Base-by-base conservation (phyloP, 2,329 filamentous ascomycete species). In the Talaromyces marneffei region DNA sequence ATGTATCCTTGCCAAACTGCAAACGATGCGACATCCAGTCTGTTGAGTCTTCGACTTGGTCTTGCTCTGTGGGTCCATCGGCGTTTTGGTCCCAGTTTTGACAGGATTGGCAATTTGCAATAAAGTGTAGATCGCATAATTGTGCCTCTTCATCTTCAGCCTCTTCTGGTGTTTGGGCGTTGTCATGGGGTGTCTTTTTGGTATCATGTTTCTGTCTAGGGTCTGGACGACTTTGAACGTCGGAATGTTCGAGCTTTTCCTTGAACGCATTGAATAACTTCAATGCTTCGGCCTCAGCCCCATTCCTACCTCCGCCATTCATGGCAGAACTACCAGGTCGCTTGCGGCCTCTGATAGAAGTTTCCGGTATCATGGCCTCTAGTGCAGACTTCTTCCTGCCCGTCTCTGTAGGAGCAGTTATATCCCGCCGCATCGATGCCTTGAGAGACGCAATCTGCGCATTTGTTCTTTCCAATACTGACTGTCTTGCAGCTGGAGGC, bases 51-150 rank as follows among this genome's bases (percentile, higher is more conserved):
- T 75, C 71, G 20, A 79, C 79, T 44, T 62, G 55, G 16, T 80
- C 78, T 2, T 77, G 76, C 54, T 85, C 85, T 62, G 85, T 83
- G 3, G 58, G 66, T 6, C 62, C 52, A 4, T 66, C 60, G 8
- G 69, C 64, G 52, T 87, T 83, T 69, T 95, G 10, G 6, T 37
- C 89, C 91, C 92, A 96, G 0, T 88, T 85, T 62, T 85, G 86
- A 74, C 94, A 97, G 48, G 91, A 96, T 72, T 96, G 91, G 74
- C 94, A 99, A 69, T 95, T 90, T 54, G 89, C 90, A 65, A 99
- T 95, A 74, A 97, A 99, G 73, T 99, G 94, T 37, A 99, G 78
- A 73, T 97, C 94, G 71, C 94, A 99, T 3, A 95, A 81, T 55
- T 83, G 83, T 2, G 86, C 87, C 72, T 95, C 91, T 40, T 89